Evolutionary conservation across 192 early-diverging fungal species (phyloP).

Genomic region (Chytriomyces confervae): DNA sequence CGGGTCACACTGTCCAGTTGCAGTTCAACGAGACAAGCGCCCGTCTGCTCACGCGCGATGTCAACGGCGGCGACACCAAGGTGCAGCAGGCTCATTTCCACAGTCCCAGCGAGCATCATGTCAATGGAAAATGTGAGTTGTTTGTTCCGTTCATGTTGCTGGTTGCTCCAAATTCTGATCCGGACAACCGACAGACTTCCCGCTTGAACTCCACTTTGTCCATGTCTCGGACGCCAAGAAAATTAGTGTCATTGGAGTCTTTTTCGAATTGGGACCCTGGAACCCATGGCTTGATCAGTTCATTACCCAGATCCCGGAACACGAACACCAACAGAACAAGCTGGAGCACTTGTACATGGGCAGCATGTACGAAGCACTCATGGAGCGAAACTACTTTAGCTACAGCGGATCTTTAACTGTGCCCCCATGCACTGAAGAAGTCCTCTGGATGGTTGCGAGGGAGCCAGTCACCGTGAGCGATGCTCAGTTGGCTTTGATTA

Average conservation of each 20-base stretch:
- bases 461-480: neutral
- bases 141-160: neutral
- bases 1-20: constrained; percentile 24
- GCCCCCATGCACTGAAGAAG: constrained; percentile 69
- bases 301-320: constrained; percentile 1
- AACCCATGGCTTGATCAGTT: constrained; percentile 40
- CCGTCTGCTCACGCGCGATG: neutral
- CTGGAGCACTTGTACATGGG: constrained; percentile 26
- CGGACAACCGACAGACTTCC: constrained; percentile 2
- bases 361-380: neutral
- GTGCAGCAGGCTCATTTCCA: constrained; percentile 16
- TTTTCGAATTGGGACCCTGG: constrained; percentile 15
- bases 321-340: neutral
- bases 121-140: neutral
- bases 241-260: constrained; percentile 16
- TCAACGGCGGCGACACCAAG: constrained; percentile 20
- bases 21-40: neutral
- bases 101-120: constrained; percentile 14
- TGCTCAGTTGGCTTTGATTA: neutral
- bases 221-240: neutral
- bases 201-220: constrained; percentile 40
- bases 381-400: constrained; percentile 17
- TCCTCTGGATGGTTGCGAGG: constrained; percentile 48
- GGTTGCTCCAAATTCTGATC: neutral
- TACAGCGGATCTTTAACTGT: constrained; percentile 67